Evolutionary conservation across 495 filamentous ascomycete genomes (phyloP), one percentile per base, ranked within the genome.

Genomic region (Tuber microsphaerosporum): DNA sequence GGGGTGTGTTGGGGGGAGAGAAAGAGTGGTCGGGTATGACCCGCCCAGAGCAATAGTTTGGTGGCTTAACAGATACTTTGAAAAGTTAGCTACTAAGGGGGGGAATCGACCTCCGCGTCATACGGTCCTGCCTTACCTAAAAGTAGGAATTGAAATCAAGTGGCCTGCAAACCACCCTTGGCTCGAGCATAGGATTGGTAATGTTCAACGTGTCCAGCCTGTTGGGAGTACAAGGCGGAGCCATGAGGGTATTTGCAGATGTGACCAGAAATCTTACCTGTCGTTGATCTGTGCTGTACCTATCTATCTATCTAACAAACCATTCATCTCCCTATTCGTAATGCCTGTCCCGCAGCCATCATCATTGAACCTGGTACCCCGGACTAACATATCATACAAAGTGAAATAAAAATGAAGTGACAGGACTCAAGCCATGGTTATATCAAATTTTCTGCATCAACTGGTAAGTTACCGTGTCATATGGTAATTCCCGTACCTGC

Each of bases 41-140:
- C 80, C 71, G 22, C 75, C 74, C 5, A 72, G 76, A 56, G 80
- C 76, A 26, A 72, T 75, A 34, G 78, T 75, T 41, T 72, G 80
- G 46, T 71, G 76, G 14, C 51, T 82, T 16, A 77, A 61, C 37
- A 65, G 73, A 51, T 80, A 80, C 48, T 77, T 75, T 75, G 80
- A 82, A 45, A 72, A 68, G 70, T 46, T 82, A 71, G 17, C 44
- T 37, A 31, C 34, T 42, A 61, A 65, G 39, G 48, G 45, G 31
- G 65, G 65, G 34, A 31, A 65, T 34, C 2, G 26, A 34, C 10
- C 56, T 17, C 56, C 56, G 56, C 14, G 26, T 5, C 56, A 34
- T 31, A 26, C 31, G 1, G 14, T 17, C 26, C 56, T 34, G 7
- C 56, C 56, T 34, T 34, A 19, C 4, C 26, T 34, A 7, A 26